Evolutionary conservation across 805 yeast genomes (phyloP).

Genomic region (Saccharomycopsis fibuligera): DNA sequence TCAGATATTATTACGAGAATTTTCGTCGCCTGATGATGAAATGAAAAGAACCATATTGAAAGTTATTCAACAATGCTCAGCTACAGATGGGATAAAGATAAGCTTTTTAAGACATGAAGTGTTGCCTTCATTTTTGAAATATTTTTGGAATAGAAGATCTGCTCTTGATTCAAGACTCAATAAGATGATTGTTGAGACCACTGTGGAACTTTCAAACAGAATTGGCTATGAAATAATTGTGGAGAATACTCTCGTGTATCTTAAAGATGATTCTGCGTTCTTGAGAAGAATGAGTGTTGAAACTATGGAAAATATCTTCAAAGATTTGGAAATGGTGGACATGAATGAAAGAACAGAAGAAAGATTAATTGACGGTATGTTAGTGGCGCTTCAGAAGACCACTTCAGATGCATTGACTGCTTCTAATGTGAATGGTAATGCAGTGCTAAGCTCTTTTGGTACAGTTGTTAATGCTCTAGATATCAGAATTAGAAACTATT

Average conservation of each 20-base stretch:
- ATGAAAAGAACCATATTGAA: slow-evolving; percentile 69
- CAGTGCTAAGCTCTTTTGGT: slow-evolving; percentile 58
- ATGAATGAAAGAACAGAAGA: slow-evolving; percentile 56
- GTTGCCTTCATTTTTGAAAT: slow-evolving; percentile 53
- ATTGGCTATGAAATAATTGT: slow-evolving; percentile 60
- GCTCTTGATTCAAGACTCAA: slow-evolving; percentile 61
- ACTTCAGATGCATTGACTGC: slow-evolving; percentile 31
- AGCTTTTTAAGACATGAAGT: slow-evolving; percentile 45
- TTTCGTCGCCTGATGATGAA: slow-evolving; percentile 78
- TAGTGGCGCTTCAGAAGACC: slow-evolving; percentile 80
- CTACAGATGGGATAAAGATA: slow-evolving; percentile 43
- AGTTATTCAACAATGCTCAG: slow-evolving; percentile 62
- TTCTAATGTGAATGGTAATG: slow-evolving; percentile 12
- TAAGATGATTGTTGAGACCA: slow-evolving; percentile 63
- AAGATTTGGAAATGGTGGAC: slow-evolving; percentile 47
- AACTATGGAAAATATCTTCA: slow-evolving; percentile 41
- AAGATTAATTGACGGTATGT: slow-evolving; percentile 69
- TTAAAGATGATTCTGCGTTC: slow-evolving; percentile 81
- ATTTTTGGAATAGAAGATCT: slow-evolving; percentile 77
- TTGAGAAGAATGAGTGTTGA: slow-evolving; percentile 75
- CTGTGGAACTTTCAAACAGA: slow-evolving; percentile 57
- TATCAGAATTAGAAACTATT: slow-evolving; percentile 57
- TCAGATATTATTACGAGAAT: slow-evolving; percentile 61
- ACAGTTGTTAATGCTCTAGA: slow-evolving; percentile 58
- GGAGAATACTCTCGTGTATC: slow-evolving; percentile 45